phyloP scores from a whole-genome alignment of 2,329 filamentous ascomycete genomes.

The Fusarium pseudonygamai region DNA sequence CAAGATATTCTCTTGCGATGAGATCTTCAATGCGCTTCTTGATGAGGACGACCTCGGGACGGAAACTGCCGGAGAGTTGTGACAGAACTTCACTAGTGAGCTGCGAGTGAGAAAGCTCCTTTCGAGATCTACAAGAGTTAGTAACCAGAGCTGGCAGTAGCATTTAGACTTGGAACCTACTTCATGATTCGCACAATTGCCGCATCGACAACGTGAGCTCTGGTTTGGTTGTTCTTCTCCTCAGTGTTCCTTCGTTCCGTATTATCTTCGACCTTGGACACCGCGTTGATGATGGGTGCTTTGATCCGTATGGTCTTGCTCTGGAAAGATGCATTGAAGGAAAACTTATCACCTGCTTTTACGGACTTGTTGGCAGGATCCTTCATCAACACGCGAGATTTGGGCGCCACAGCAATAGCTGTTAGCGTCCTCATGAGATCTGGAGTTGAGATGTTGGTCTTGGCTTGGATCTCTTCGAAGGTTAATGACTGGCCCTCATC shows the following conservation, averaged over 20 bases:
- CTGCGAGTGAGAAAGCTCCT: slow-evolving; percentile 73
- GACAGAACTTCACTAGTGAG: slow-evolving; percentile 77
- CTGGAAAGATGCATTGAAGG: slow-evolving; percentile 82
- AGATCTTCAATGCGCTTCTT: slow-evolving; percentile 84
- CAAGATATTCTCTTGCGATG: slow-evolving; percentile 80
- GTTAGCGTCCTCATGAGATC: slow-evolving; percentile 83
- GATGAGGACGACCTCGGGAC: slow-evolving; percentile 79
- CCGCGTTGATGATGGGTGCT: slow-evolving; percentile 81
- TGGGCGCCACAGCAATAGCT: slow-evolving; percentile 83
- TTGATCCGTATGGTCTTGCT: slow-evolving; percentile 90
- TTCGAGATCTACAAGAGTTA: slow-evolving; percentile 69
- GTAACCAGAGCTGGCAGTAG: not conserved
- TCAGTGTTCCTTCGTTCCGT: slow-evolving; percentile 76
- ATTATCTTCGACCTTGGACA: slow-evolving; percentile 85
- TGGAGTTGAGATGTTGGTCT: slow-evolving; percentile 78
- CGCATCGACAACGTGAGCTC: slow-evolving; percentile 77
- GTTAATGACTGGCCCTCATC: slow-evolving; percentile 59
- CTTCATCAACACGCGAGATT: slow-evolving; percentile 83
- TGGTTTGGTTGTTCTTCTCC: slow-evolving; percentile 77
- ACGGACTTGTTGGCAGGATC: slow-evolving; percentile 82
- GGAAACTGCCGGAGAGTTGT: slow-evolving; percentile 76
- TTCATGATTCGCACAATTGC: slow-evolving; percentile 87
- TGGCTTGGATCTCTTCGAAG: slow-evolving; percentile 82
- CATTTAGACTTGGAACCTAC: slow-evolving; percentile 59
- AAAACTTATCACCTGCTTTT: slow-evolving; percentile 80